Percentiles rank a stretch among this genome's conserved stretches.
These are phyloP conservation scores for Triangularia setosa DNA, from an alignment of 2,329 filamentous ascomycete genomes.

Conservation along the genomic window DNA sequence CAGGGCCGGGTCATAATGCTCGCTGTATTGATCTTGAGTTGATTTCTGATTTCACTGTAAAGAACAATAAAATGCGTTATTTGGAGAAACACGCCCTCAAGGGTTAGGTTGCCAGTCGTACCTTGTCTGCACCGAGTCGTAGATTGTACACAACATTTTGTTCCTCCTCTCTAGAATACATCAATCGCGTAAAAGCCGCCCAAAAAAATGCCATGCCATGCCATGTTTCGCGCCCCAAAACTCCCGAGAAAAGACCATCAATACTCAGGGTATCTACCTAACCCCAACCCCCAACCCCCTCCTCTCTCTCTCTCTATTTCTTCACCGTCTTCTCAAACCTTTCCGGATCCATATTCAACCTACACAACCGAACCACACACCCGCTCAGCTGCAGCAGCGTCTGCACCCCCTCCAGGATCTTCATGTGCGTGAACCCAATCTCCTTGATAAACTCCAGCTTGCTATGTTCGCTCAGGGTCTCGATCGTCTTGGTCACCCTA, in stretches of 20 bases:
- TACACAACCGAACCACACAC: slow-evolving; percentile 85
- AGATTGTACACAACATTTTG: too few relatives aligned
- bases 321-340: slow-evolving; percentile 54
- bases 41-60: too few relatives aligned
- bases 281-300: too few relatives aligned
- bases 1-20: too few relatives aligned
- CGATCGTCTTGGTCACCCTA: slow-evolving; percentile 93
- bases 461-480: slow-evolving; percentile 84
- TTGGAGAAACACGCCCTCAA: too few relatives aligned
- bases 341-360: slow-evolving; percentile 92
- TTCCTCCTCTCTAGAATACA: not conserved
- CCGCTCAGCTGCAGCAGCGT: slow-evolving; percentile 91
- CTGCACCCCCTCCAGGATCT: slow-evolving; percentile 95
- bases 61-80: too few relatives aligned
- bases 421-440: slow-evolving; percentile 99
- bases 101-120: too few relatives aligned
- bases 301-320: not conserved
- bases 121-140: too few relatives aligned
- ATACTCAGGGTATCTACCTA: not conserved
- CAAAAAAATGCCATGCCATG: not conserved
- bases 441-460: slow-evolving; percentile 98
- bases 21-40: too few relatives aligned
- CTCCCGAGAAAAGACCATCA: not conserved
- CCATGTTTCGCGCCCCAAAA: not conserved
- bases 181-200: not conserved